Evolutionary conservation across 805 yeast species (phyloP).

Genomic region (Starmerella geochares): DNA sequence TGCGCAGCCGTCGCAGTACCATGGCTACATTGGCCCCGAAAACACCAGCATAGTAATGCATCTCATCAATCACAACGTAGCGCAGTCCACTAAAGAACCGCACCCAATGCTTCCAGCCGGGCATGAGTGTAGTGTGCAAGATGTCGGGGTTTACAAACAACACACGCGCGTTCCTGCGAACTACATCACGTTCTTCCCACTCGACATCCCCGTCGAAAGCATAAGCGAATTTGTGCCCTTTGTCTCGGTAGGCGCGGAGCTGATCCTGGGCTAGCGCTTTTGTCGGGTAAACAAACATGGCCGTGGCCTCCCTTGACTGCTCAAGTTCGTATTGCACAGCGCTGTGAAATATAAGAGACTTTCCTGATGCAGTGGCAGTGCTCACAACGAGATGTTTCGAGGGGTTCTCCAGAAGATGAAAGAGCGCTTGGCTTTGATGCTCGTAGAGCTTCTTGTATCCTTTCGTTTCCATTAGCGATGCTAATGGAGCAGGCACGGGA

Average conservation of each 20-base stretch:
- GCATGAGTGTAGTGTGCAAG: slow-evolving; percentile 74
- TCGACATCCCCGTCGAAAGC: slow-evolving; percentile 95
- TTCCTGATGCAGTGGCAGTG: slow-evolving; percentile 96
- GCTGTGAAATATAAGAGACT: slow-evolving; percentile 81
- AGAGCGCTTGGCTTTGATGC: slow-evolving; percentile 75
- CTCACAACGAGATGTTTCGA: slow-evolving; percentile 70
- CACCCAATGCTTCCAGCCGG: slow-evolving; percentile 66
- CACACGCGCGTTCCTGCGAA: slow-evolving; percentile 59
- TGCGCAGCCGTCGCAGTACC: slow-evolving; percentile 65
- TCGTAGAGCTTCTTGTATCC: slow-evolving; percentile 49
- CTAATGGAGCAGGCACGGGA: slow-evolving; percentile 22
- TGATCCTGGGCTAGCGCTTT: slow-evolving; percentile 98
- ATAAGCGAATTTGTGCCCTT: slow-evolving; percentile 39
- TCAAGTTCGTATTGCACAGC: slow-evolving; percentile 53
- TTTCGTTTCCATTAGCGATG: slow-evolving; percentile 34
- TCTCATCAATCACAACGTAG: slow-evolving; percentile 69
- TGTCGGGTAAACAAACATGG: slow-evolving; percentile 88
- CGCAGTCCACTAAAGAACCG: slow-evolving; percentile 53
- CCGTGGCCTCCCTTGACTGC: slow-evolving; percentile 41
- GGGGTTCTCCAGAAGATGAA: slow-evolving; percentile 32
- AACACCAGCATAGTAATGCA: slow-evolving; percentile 79
- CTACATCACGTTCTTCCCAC: slow-evolving; percentile 39
- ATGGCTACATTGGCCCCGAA: slow-evolving; percentile 90
- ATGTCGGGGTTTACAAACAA: slow-evolving; percentile 94
- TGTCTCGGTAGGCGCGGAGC: slow-evolving; percentile 51